These are phyloP conservation scores for Cryphonectria carpinicola DNA, from an alignment of 2,329 filamentous ascomycete genomes.

Conservation along the genomic window DNA sequence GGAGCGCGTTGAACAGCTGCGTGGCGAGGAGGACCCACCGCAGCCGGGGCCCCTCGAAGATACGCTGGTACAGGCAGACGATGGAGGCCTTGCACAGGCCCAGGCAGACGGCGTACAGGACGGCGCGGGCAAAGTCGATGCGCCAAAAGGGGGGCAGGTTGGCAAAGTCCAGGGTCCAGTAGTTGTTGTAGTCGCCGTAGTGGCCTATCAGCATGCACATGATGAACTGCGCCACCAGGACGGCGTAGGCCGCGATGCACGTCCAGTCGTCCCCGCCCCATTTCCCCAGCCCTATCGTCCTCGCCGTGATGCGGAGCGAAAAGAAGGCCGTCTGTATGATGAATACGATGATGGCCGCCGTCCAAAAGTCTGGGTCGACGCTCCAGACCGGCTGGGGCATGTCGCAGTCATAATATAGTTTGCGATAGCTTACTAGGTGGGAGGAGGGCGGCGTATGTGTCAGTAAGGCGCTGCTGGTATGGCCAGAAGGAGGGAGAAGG, in stretches of 20 bases:
- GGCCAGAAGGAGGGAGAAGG: neutral
- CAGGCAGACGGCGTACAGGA: constrained; percentile 18
- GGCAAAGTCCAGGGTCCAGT: constrained; percentile 22
- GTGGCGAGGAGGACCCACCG: constrained; percentile 17
- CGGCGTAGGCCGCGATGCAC: constrained; percentile 16
- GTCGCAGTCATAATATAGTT: constrained; percentile 16
- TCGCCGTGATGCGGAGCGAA: constrained; percentile 9
- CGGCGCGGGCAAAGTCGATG: constrained; percentile 20
- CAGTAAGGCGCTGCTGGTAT: neutral
- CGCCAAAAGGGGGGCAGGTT: constrained; percentile 12
- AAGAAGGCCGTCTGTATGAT: constrained; percentile 19
- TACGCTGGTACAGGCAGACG: constrained; percentile 23
- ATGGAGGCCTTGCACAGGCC: constrained; percentile 23
- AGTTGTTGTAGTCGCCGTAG: constrained; percentile 21
- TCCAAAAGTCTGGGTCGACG: constrained; percentile 18
- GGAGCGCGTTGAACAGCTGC: constrained; percentile 8
- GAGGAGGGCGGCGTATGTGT: neutral
- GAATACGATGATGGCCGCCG: constrained; percentile 19
- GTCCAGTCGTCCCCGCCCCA: constrained; percentile 21
- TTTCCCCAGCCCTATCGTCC: neutral
- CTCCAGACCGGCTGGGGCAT: constrained; percentile 19
- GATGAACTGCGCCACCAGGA: constrained; percentile 17
- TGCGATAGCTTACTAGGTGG: constrained; percentile 16
- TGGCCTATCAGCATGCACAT: constrained; percentile 21
- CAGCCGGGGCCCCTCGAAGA: constrained; percentile 16